These are phyloP conservation scores for Heritiera fomes DNA, from an alignment of 345 rosid genomes.

Conservation along the genomic window DNA sequence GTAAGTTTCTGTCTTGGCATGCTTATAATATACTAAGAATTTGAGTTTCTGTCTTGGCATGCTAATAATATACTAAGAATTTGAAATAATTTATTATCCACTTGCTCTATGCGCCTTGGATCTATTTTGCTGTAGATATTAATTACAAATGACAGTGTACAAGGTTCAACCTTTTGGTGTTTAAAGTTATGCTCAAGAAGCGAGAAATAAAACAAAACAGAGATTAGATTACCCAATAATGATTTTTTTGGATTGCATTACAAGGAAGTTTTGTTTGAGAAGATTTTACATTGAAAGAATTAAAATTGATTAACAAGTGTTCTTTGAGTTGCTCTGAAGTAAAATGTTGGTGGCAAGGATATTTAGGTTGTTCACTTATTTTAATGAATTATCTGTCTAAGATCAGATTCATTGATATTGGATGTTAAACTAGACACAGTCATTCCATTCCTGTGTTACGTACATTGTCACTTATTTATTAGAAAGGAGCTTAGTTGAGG, in stretches of 20 bases:
- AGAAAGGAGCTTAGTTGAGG: not conserved
- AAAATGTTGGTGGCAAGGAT: not conserved
- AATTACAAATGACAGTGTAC: not conserved
- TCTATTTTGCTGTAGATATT: not conserved
- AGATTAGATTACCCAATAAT: not conserved
- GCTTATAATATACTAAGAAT: not conserved
- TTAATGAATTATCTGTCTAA: not conserved
- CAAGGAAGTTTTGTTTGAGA: not conserved
- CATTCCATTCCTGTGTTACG: not conserved
- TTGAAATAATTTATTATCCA: slow-evolving; percentile 11
- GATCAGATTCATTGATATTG: not conserved
- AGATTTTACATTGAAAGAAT: not conserved
- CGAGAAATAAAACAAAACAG: not conserved
- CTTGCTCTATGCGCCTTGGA: not conserved
- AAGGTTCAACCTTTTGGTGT: not conserved
- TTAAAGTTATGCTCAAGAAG: not conserved
- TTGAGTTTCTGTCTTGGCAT: too few relatives aligned
- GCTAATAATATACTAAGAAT: not conserved
- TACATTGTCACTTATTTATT: not conserved
- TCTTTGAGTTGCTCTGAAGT: slow-evolving; percentile 1
- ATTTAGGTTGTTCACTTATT: not conserved
- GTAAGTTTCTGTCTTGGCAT: not conserved
- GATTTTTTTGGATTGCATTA: not conserved
- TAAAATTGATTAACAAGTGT: not conserved
- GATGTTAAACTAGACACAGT: not conserved